phyloP scores from a whole-genome alignment of 2,329 filamentous ascomycete species.

The Coniochaeta ligniaria region DNA sequence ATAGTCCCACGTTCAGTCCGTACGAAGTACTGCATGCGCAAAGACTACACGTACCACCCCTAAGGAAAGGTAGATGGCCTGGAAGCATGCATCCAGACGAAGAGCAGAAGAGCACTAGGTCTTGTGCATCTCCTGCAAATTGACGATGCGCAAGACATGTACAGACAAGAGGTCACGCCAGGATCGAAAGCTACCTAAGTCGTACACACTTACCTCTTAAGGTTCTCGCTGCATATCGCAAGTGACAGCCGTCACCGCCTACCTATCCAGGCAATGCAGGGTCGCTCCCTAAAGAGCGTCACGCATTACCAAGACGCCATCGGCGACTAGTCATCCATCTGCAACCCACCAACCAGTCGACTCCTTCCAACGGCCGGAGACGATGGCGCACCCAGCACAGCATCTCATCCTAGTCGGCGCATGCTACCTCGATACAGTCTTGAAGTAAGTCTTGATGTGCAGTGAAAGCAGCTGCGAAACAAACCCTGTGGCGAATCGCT shows the following conservation, averaged over 20 bases:
- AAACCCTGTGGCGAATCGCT: neutral
- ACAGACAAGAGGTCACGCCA: neutral
- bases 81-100: no score
- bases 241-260: neutral
- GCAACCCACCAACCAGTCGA: neutral
- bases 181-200: no score
- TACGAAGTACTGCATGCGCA: no score
- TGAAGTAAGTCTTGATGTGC: constrained; percentile 43
- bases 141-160: no score
- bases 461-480: neutral
- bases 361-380: neutral
- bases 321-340: neutral
- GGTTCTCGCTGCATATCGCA: no score
- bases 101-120: no score
- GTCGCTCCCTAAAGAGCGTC: neutral
- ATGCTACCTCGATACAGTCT: constrained; percentile 65
- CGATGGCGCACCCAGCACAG: constrained; percentile 29
- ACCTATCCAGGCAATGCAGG: neutral
- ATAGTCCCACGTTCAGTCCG: no score
- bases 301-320: neutral
- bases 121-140: no score
- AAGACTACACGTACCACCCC: no score
- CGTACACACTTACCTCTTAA: no score
- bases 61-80: no score
- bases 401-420: constrained; percentile 59